Evolutionary conservation across 2,329 filamentous ascomycete species (phyloP).

Genomic region (Sclerotinia sclerotiorum): DNA sequence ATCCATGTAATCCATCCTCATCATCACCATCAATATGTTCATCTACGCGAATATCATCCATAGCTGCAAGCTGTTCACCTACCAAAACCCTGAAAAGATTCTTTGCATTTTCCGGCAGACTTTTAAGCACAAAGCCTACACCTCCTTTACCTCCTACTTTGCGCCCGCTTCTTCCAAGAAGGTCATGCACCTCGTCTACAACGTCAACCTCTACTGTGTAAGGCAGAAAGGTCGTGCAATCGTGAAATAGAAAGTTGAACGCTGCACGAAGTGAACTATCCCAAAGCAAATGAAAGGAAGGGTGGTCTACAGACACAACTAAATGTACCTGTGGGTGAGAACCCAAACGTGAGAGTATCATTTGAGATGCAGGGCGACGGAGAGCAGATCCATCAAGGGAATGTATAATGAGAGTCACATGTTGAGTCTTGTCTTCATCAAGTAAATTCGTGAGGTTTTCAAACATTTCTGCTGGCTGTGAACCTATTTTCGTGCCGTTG

Average conservation of each 20-base stretch:
- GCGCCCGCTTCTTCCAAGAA: constrained; percentile 77
- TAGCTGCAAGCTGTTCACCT: constrained; percentile 74
- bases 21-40: constrained; percentile 51
- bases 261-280: constrained; percentile 79
- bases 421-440: constrained; percentile 45
- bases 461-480: constrained; percentile 64
- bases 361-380: constrained; percentile 68
- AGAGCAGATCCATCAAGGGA: constrained; percentile 81
- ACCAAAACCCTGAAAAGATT: constrained; percentile 83
- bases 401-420: constrained; percentile 73
- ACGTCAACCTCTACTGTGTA: constrained; percentile 75
- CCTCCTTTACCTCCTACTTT: constrained; percentile 87
- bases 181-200: constrained; percentile 85
- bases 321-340: constrained; percentile 70
- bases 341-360: constrained; percentile 73
- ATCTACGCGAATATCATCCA: constrained; percentile 51
- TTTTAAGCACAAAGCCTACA: constrained; percentile 85
- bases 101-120: constrained; percentile 87
- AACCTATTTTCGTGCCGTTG: constrained; percentile 44
- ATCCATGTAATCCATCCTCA: constrained; percentile 37
- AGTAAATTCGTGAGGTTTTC: constrained; percentile 65
- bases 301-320: constrained; percentile 81
- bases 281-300: constrained; percentile 86
- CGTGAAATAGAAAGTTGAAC: constrained; percentile 87
- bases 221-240: constrained; percentile 84